Percentiles rank a stretch among this genome's conserved stretches.
phyloP scores from a whole-genome alignment of 345 rosid genomes.

The Salix caprea region DNA sequence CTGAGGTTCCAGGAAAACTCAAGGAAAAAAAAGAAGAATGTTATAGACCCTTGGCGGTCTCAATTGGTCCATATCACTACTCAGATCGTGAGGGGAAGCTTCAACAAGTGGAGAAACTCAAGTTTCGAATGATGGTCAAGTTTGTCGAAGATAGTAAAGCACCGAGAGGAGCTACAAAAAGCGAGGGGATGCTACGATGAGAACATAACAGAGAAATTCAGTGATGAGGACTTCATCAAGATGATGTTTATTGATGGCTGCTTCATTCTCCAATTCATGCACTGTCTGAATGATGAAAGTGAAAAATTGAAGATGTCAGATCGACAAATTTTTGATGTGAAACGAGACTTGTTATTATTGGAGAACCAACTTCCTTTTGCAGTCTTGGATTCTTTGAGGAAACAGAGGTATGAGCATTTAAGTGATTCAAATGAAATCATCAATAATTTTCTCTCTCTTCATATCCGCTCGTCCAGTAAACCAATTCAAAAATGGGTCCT shows the following conservation, averaged over 20 bases:
- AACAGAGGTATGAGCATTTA: fast-evolving
- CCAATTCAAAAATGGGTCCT: too few species aligned
- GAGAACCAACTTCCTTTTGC: conserved; percentile 29
- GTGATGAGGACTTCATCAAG: background rate
- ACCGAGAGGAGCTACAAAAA: too few species aligned
- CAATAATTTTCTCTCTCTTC: too few species aligned
- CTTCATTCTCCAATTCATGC: background rate
- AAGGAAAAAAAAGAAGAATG: fast-evolving
- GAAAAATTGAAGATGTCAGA: background rate
- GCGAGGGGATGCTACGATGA: background rate
- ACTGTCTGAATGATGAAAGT: fast-evolving
- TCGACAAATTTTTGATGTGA: background rate
- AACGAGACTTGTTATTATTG: conserved; percentile 23
- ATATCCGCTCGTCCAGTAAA: too few species aligned
- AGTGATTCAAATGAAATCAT: too few species aligned
- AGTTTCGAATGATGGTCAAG: background rate
- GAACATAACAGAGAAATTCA: background rate
- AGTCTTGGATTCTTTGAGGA: conserved; percentile 7
- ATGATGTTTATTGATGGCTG: background rate
- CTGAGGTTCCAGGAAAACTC: too few species aligned
- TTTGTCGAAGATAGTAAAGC: background rate
- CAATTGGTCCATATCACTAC: background rate
- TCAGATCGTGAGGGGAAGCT: background rate
- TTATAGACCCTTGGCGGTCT: background rate
- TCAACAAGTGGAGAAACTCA: background rate